Evolutionary conservation across 345 rosid species (phyloP).

Genomic region (Trapa incisa): DNA sequence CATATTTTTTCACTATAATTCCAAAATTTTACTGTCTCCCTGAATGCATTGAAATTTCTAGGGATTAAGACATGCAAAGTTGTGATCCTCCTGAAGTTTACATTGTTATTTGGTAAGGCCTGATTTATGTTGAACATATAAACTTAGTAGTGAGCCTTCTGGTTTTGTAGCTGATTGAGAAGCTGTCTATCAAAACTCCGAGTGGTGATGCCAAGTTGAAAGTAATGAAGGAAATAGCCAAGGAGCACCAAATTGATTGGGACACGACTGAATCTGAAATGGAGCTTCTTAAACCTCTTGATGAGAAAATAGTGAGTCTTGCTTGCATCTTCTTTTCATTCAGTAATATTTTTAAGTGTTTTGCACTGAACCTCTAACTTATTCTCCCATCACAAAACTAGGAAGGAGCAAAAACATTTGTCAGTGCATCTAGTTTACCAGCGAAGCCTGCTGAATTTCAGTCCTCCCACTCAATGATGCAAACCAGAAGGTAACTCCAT

Average conservation of each 20-base stretch:
- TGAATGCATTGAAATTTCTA: neutral
- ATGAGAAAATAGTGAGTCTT: constrained; percentile 51
- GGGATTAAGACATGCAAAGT: neutral
- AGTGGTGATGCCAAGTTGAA: constrained; percentile 66
- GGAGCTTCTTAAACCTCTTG: constrained; percentile 79
- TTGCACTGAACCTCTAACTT: neutral
- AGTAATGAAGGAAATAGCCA: constrained; percentile 76
- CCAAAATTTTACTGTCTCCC: neutral
- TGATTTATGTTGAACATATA: neutral
- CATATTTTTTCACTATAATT: neutral
- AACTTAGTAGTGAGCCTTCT: constrained; percentile 1
- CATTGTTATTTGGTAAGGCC: too few species aligned
- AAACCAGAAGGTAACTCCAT: constrained; percentile 14
- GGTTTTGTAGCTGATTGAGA: constrained; percentile 54
- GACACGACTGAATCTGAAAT: constrained; percentile 73
- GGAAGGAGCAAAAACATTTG: constrained; percentile 56
- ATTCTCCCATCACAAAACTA: constrained; percentile 15
- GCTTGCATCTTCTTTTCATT: constrained; percentile 1
- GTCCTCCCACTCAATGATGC: constrained; percentile 13
- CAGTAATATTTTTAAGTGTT: neutral
- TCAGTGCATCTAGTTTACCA: constrained; percentile 64
- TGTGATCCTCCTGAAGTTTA: too few species aligned
- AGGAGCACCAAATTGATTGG: constrained; percentile 76
- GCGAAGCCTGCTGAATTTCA: constrained; percentile 22
- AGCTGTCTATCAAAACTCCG: constrained; percentile 80